Evolutionary conservation across 176 grass and related monocot species (phyloP), one percentile per base, ranked within the genome.

Genomic region (Rhynchospora tenuis): DNA sequence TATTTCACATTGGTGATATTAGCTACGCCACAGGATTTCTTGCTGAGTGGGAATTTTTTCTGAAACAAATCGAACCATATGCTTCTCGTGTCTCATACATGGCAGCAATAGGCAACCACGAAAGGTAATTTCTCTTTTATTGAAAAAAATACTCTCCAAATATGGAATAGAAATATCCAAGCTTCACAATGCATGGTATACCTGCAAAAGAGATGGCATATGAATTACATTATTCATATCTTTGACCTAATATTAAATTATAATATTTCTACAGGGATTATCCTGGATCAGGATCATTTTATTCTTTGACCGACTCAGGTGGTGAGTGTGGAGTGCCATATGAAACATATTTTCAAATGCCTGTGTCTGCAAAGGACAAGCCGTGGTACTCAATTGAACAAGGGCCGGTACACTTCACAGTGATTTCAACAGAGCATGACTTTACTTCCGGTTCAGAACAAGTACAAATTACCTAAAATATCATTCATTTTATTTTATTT

Each of bases 341-440:
- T 24, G 93, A 91, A 60, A 66, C 90, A 19, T 92, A 92, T 73
- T 94, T 94, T 66, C 93, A 70, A 47, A 94, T 94, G 90, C 93
- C 93, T 14, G 5, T 83, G 38, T 50, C 42, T 7, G 26, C 58
- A 47, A 88, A 88, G 73, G 93, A 94, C 81, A 88, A 90, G 73
- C 93, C 89, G 60, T 94, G 93, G 93, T 94, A 94, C 31, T 88
- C 93, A 17, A 90, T 94, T 63, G 88, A 94, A 74, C 93, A 94
- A 90, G 90, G 89, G 13, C 89, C 64, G 7, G 81, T 87, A 62
- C 93, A 92, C 84, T 94, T 92, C 56, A 6, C 87, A 33, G 76
- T 94, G 12, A 92, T 94, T 80, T 94, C 90, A 2, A 94, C 93
- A 1, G 93, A 94, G 81, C 93, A 94, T 59, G 11, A 84, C 7